These are phyloP conservation scores for Sugiyamaella pinicola DNA, from an alignment of 1,139 yeast species.

Conservation along the genomic window DNA sequence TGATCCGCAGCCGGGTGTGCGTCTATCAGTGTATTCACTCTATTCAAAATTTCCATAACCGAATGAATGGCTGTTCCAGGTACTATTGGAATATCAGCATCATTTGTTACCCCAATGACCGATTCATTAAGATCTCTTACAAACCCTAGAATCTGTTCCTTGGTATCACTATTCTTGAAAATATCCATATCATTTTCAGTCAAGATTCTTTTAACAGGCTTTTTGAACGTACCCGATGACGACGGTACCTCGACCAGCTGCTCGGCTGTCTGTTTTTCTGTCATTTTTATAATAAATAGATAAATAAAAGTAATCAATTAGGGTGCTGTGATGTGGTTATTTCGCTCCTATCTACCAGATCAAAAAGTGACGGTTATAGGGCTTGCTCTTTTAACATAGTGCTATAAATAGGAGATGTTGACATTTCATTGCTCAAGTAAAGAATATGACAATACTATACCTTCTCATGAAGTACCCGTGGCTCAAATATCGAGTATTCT, in stretches of 20 bases:
- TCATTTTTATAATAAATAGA: conserved; percentile 2
- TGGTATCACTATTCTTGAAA: conserved; percentile 62
- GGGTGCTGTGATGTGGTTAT: too few relatives aligned
- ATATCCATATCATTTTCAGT: conserved; percentile 61
- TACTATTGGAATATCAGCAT: conserved; percentile 28
- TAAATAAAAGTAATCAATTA: background rate
- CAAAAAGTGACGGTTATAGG: background rate
- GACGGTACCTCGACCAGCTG: too few relatives aligned
- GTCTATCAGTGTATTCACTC: conserved; percentile 51
- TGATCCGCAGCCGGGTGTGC: conserved; percentile 72
- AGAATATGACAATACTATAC: too few relatives aligned
- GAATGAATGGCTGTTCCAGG: conserved; percentile 38
- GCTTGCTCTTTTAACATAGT: too few relatives aligned
- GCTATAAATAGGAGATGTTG: too few relatives aligned
- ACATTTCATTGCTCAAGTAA: too few relatives aligned
- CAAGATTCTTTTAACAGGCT: conserved; percentile 52
- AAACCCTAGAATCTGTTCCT: conserved; percentile 55
- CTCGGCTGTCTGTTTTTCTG: background rate
- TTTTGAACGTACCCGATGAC: conserved; percentile 18
- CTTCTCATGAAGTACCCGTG: too few relatives aligned
- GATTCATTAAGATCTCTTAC: conserved; percentile 62
- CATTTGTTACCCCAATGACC: conserved; percentile 59
- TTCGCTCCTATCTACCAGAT: too few relatives aligned
- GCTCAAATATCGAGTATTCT: too few relatives aligned
- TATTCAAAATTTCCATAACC: conserved; percentile 49